These are phyloP conservation scores for Amanita molliuscula DNA, from an alignment of 768 basidiomycete genomes.

Conservation along the genomic window DNA sequence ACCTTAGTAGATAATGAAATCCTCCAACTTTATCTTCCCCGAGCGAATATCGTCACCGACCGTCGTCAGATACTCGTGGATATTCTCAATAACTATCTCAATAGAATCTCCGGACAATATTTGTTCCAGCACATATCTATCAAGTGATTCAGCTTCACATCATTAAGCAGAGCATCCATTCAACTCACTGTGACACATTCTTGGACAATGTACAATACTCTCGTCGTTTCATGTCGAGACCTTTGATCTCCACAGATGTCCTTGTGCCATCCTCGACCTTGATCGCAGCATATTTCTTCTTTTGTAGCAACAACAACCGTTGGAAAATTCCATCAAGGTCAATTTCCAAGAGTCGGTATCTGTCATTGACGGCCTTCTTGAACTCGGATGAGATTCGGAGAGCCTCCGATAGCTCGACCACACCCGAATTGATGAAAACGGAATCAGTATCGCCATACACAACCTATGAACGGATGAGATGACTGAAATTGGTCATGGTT, in stretches of 20 bases:
- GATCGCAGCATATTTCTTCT: slow-evolving; percentile 98
- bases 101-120: slow-evolving; percentile 88
- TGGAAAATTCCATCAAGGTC: slow-evolving; percentile 94
- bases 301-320: slow-evolving; percentile 84
- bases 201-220: slow-evolving; percentile 93
- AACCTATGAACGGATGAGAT: slow-evolving; percentile 45
- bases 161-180: background rate
- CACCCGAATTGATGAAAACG: slow-evolving; percentile 95
- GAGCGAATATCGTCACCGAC: slow-evolving; percentile 71
- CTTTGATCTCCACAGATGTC: slow-evolving; percentile 85
- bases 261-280: slow-evolving; percentile 81
- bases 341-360: slow-evolving; percentile 92
- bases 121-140: slow-evolving; percentile 80
- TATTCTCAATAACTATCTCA: slow-evolving; percentile 79
- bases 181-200: slow-evolving; percentile 77
- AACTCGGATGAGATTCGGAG: slow-evolving; percentile 85
- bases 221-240: slow-evolving; percentile 97
- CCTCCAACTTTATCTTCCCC: slow-evolving; percentile 76
- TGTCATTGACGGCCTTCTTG: slow-evolving; percentile 95
- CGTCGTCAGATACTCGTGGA: slow-evolving; percentile 82
- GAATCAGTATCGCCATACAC: slow-evolving; percentile 99
- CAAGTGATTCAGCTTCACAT: background rate
- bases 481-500: background rate
- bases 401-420: slow-evolving; percentile 79
- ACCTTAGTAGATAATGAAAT: slow-evolving; percentile 96